phyloP scores from a whole-genome alignment of 139 green algal species.

The Bryopsis sp. region DNA sequence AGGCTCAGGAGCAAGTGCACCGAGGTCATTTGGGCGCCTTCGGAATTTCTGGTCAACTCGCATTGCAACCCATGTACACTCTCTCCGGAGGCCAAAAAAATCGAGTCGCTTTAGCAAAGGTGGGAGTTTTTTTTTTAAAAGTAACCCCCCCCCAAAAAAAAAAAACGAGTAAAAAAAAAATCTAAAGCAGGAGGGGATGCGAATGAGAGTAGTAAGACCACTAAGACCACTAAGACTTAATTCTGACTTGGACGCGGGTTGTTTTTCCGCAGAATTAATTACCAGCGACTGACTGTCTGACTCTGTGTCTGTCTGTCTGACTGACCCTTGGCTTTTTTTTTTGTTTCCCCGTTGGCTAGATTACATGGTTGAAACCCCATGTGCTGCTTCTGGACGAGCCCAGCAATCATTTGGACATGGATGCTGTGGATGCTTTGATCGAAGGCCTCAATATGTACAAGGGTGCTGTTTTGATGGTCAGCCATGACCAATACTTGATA shows the following conservation, averaged over 20 bases:
- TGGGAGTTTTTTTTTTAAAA: too few relatives aligned
- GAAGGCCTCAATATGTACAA: conserved; percentile 68
- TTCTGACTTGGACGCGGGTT: too few relatives aligned
- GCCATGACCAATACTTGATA: conserved; percentile 50
- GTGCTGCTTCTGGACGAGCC: conserved; percentile 82
- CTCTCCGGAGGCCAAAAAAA: conserved; percentile 91
- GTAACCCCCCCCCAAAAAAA: too few relatives aligned
- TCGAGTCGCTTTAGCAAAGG: conserved; percentile 78
- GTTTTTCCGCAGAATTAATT: too few relatives aligned
- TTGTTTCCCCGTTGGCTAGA: too few relatives aligned
- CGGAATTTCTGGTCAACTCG: conserved; percentile 72
- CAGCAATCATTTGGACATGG: conserved; percentile 85
- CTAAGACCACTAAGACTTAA: too few relatives aligned
- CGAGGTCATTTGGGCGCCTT: conserved; percentile 78
- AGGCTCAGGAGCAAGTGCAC: conserved; percentile 48
- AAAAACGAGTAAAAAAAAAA: too few relatives aligned
- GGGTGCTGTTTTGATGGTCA: conserved; percentile 78
- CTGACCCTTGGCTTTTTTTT: too few relatives aligned
- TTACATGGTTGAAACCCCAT: conserved; percentile 78
- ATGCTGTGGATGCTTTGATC: conserved; percentile 76
- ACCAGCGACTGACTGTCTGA: too few relatives aligned
- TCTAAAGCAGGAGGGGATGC: too few relatives aligned
- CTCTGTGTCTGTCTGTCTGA: too few relatives aligned
- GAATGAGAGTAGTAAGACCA: too few relatives aligned
- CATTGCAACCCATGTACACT: conserved; percentile 86